Conservation (phyloP, 768 basidiomycete species). For the Porphyrellus cyaneotinctus region DNA sequence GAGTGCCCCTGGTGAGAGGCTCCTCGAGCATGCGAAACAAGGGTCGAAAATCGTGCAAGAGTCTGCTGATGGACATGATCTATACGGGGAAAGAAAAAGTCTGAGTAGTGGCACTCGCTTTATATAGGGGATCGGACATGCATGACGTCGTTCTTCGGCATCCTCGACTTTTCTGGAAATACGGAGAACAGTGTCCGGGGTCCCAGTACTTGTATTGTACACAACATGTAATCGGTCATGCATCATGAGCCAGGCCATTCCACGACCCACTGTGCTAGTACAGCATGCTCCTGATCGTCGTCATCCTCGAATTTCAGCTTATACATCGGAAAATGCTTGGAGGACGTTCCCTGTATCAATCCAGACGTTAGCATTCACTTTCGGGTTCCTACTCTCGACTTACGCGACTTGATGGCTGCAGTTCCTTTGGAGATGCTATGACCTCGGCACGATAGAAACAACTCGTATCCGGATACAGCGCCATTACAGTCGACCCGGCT, state of each 20-base stretch:
- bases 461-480: conserved; percentile 87
- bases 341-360: conserved; percentile 28
- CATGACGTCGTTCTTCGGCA: conserved; percentile 17
- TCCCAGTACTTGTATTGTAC: not conserved
- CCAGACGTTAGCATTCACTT: conserved; percentile 8
- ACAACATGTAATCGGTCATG: not conserved
- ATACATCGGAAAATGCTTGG: conserved; percentile 56
- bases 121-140: conserved; percentile 7
- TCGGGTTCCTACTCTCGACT: conserved; percentile 15
- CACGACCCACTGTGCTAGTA: conserved; percentile 76
- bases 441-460: conserved; percentile 90
- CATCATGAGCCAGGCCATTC: conserved; percentile 58
- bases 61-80: conserved; percentile 62
- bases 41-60: conserved; percentile 69
- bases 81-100: no score
- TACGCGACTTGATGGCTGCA: conserved; percentile 36
- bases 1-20: conserved; percentile 43
- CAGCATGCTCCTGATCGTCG: conserved; percentile 75
- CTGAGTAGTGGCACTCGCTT: not conserved
- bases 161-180: conserved; percentile 18
- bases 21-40: conserved; percentile 76
- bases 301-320: conserved; percentile 88
- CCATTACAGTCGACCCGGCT: conserved; percentile 72
- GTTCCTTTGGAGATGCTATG: conserved; percentile 56
- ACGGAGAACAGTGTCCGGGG: conserved; percentile 11